Percentiles rank a stretch among this genome's conserved stretches.
phyloP scores from a whole-genome alignment of 805 yeast genomes.

The Limtongia smithiae region DNA sequence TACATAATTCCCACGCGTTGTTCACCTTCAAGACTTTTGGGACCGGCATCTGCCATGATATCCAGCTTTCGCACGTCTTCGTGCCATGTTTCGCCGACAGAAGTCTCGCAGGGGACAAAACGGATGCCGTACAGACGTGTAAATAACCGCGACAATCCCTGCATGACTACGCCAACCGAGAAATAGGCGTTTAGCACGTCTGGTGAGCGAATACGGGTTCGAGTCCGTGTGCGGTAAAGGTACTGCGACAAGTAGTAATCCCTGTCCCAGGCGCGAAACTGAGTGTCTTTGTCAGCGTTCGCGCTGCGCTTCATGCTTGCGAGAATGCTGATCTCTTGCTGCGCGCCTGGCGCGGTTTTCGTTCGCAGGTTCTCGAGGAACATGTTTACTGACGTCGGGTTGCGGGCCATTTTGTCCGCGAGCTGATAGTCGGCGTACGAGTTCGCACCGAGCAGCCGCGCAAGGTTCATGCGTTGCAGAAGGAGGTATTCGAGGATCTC shows the following conservation, averaged over 20 bases:
- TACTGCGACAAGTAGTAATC: conserved; percentile 54
- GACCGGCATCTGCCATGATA: conserved; percentile 59
- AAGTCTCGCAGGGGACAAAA: conserved; percentile 61
- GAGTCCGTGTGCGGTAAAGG: conserved; percentile 30
- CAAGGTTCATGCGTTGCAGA: conserved; percentile 62
- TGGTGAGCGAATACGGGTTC: conserved; percentile 43
- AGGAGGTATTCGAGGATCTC: conserved; percentile 55
- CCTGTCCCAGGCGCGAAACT: conserved; percentile 85
- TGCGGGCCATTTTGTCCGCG: conserved; percentile 84
- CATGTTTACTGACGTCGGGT: conserved; percentile 67
- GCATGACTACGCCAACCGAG: conserved; percentile 79
- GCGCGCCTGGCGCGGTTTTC: conserved; percentile 52
- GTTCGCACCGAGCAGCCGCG: conserved; percentile 65
- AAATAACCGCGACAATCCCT: conserved; percentile 74
- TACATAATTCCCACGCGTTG: conserved; percentile 71
- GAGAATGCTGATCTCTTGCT: conserved; percentile 53
- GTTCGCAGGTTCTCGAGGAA: conserved; percentile 61
- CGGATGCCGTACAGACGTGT: conserved; percentile 69
- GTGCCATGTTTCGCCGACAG: conserved; percentile 82
- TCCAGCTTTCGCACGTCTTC: conserved; percentile 77
- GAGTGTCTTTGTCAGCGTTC: conserved; percentile 38
- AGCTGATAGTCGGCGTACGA: conserved; percentile 78
- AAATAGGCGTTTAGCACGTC: conserved; percentile 59
- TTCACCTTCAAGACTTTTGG: conserved; percentile 9
- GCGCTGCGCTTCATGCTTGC: conserved; percentile 28